Base-by-base conservation (phyloP, 305 asterid species). In the Fraxinus xanthoxyloides region DNA sequence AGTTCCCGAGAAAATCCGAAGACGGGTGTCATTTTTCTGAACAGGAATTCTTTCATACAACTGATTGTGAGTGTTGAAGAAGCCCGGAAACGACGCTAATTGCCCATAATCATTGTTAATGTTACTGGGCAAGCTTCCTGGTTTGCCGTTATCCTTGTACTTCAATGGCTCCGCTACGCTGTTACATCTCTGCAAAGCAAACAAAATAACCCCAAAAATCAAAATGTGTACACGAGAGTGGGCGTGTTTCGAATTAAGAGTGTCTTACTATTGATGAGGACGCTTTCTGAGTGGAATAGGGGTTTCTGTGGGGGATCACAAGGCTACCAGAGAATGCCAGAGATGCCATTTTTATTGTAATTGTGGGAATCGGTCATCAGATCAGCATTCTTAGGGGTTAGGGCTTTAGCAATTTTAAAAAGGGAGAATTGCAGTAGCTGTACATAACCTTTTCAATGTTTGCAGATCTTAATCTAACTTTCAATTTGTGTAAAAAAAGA, bases 1-100 rank as follows among this genome's bases (percentile, higher is more conserved):
- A 8, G 97, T 92, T 72, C 98, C 98, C 19, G 99, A 92, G 90
- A 95, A 95, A 79, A 95, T 91, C 46, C 93, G 89, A 72, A 95
- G 94, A 67, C 96, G 90, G 19, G 92, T 92, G 34, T 91, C 98
- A 83, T 65, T 80, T 40, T 83, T 88, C 34, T 77, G 84, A 77
- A 69, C 78, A 32, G 87, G 79, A 46, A 83, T 70, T 75, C 86
- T 77, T 82, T 81, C 88, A 43, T 83, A 75, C 17, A 83, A 40
- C 13, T 85, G 92, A 69, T 74, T 86, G 67, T 94, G 85, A 72
- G 87, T 74, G 76, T 90, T 81, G 84, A 88, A 48, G 85, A 93
- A 86, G 87, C 89, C 87, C 6, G 96, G 93, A 81, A 92, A 83
- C 72, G 89, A 77, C 54, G 86, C 76, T 36, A 82, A 70, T 61